These are phyloP conservation scores for Beauveria rudraprayagi DNA, from an alignment of 2,329 filamentous ascomycete genomes.

Conservation along the genomic window DNA sequence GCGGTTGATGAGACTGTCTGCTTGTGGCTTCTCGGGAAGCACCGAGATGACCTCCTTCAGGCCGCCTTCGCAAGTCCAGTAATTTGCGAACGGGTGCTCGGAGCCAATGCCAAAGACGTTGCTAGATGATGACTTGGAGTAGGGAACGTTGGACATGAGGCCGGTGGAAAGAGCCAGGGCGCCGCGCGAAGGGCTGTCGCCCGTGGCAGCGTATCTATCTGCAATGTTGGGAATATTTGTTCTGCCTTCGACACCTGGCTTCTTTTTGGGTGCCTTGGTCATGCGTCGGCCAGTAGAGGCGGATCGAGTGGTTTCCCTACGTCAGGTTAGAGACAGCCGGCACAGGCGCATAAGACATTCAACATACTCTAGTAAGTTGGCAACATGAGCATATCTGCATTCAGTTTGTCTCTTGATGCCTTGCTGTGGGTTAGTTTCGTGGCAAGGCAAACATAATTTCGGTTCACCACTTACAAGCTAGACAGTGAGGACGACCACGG, in stretches of 20 bases:
- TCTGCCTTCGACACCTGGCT: conserved; percentile 29
- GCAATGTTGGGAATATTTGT: conserved; percentile 46
- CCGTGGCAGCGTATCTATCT: conserved; percentile 41
- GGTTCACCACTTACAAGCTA: conserved; percentile 51
- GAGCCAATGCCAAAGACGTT: conserved; percentile 76
- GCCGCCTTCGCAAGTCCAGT: conserved; percentile 74
- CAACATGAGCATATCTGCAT: conserved; percentile 68
- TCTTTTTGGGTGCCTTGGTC: conserved; percentile 51
- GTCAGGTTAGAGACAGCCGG: conserved; percentile 9
- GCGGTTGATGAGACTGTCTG: conserved; percentile 57
- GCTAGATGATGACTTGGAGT: conserved; percentile 60
- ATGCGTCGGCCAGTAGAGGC: conserved; percentile 46
- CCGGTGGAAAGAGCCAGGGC: conserved; percentile 50
- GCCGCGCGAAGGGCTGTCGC: conserved; percentile 36
- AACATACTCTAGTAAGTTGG: conserved; percentile 66
- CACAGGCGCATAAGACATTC: not conserved
- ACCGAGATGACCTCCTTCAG: conserved; percentile 68
- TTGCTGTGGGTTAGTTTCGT: conserved; percentile 24
- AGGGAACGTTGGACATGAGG: conserved; percentile 64
- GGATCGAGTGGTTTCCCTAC: conserved; percentile 49
- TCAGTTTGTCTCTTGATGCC: conserved; percentile 70
- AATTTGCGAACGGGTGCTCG: conserved; percentile 74
- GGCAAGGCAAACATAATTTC: not conserved
- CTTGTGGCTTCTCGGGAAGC: conserved; percentile 66
- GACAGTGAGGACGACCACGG: conserved; percentile 59